Evolutionary conservation across 179 eudicot species (phyloP), one percentile per base, ranked within the genome.

Genomic region (Spinacia oleracea): DNA sequence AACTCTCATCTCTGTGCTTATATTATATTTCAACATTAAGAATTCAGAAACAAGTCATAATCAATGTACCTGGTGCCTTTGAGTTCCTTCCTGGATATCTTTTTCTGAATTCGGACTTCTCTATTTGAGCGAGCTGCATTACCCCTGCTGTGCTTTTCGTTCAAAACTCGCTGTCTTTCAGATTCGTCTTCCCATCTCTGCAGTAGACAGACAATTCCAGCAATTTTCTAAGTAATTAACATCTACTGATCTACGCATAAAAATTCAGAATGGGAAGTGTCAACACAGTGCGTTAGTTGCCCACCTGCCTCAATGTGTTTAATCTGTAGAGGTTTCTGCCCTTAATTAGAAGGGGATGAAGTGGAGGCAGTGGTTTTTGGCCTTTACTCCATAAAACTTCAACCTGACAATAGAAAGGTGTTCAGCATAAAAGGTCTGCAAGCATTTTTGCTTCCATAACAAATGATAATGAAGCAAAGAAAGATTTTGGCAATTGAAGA

Each of bases 381-480:
- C 98, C 97, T 84, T 87, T 89, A 87, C 97, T 93, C 97, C 97
- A 93, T 45, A 93, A 81, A 58, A 93, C 98, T 81, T 93, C 98
- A 82, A 93, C 85, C 97, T 93, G 82, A 46, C 10, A 56, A 43
- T n/a, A 35, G 10, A 51, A 59, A 72, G 45, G 48, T 45, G 16
- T 43, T 72, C 38, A 59, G 50, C 51, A 73, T 48, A 45, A 65
- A 60, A 66, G 12, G 40, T 66, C 42, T 69, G n/a, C 2, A 6
- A 31, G 45, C 29, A 46, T 48, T 20, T 53, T 53, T 18, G 58
- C 58, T 20, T 6, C 3, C 58, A 53, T 6, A 4, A 45, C 59
- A 9, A 25, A 25, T 46, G 43, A 29, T 35, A 63, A 62, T 23
- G 6, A 55, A 59, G 43, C 11, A 23, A 73, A 25, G 38, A 51